Conservation (phyloP, 352 stramenopile species). For the Phytophthora tubulina region DNA sequence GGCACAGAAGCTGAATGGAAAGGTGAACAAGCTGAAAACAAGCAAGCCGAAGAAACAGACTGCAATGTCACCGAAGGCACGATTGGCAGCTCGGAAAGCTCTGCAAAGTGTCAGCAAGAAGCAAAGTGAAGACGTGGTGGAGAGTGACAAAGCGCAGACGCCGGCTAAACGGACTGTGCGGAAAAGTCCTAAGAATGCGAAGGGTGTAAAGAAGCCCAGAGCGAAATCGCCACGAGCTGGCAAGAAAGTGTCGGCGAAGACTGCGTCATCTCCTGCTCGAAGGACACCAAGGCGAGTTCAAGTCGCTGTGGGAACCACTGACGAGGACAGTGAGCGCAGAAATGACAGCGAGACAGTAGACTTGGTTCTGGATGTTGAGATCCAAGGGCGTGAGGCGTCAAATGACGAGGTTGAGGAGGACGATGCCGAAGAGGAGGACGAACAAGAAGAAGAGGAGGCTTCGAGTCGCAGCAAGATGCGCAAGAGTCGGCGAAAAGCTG, state of each 20-base stretch:
- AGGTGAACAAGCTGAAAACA: constrained; percentile 16
- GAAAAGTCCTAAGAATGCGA: constrained; percentile 28
- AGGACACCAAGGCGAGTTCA: constrained; percentile 42
- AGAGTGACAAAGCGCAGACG: constrained; percentile 14
- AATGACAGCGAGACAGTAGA: constrained; percentile 54
- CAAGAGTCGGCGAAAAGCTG: constrained; percentile 14
- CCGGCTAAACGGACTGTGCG: constrained; percentile 7
- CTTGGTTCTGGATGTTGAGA: constrained; percentile 68
- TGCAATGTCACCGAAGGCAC: constrained; percentile 14
- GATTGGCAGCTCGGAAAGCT: constrained; percentile 25
- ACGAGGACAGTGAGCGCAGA: constrained; percentile 62
- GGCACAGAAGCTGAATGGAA: constrained; percentile 4
- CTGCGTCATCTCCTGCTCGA: constrained; percentile 12
- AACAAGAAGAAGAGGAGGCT: constrained; percentile 20
- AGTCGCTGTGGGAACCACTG: constrained; percentile 57
- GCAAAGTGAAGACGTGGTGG: constrained; percentile 5
- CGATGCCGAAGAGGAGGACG: constrained; percentile 10
- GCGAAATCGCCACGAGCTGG: constrained; percentile 16
- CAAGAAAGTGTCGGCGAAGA: constrained; percentile 25
- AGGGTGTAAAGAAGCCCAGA: constrained; percentile 22
- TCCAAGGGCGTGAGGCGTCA: constrained; percentile 36
- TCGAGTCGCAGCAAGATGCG: constrained; percentile 16
- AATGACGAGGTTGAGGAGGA: constrained; percentile 22
- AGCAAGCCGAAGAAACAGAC: constrained; percentile 10
- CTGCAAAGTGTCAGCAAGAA: constrained; percentile 22